Base-by-base conservation (phyloP, 2,329 filamentous ascomycete genomes). In the Knufia fluminis region DNA sequence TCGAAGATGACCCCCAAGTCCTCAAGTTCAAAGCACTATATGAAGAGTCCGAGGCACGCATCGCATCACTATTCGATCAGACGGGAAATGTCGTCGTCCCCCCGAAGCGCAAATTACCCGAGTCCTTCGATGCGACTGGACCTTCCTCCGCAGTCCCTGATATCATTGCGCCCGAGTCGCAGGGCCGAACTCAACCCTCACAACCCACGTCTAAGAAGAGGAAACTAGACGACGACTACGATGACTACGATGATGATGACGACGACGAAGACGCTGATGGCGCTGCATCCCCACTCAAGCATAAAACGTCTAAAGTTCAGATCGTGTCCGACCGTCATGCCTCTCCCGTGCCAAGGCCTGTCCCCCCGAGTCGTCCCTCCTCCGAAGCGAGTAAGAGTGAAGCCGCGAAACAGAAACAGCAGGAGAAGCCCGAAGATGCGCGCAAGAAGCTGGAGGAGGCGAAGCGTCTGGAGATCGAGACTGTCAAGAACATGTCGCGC, bases 371-470 rank as follows among this genome's bases (percentile, higher is more conserved):
- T 71, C 73, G 59, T 69, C 72, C 59, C 71, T 76, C 52, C n/a
- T 54, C 56, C 36, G 57, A 59, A 32, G 44, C 54, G 19, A 24
- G 31, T 54, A 74, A 78, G 55, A 77, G 72, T 58, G 78, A 49
- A 82, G 77, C 49, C 71, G 76, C 36, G 80, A 79, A 73, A 42
- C 78, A 60, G 71, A 78, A 68, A 42, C 78, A 60, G 71, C 78
- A 68, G 72, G 79, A 87, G 65, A 78, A 82, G 20, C 82, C 83
- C 6, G 89, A 95, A 64, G 86, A 95, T 72, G 86, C 88, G 66
- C 86, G 92, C 62, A 94, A 94, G 69, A 87, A 90, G 66, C 70
- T 97, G 55, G 90, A 97, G 66, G 86, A 94, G 63, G 87, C 88
- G 58, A 92, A 92, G 64, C 90, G 84, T 65, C 87, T 86, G 24